A percentile compares a stretch with the other conserved stretches of the same genome.
These are phyloP conservation scores for Cenchrus fungigraminus DNA, from an alignment of 176 grass and related monocot species.

Conservation along the genomic window DNA sequence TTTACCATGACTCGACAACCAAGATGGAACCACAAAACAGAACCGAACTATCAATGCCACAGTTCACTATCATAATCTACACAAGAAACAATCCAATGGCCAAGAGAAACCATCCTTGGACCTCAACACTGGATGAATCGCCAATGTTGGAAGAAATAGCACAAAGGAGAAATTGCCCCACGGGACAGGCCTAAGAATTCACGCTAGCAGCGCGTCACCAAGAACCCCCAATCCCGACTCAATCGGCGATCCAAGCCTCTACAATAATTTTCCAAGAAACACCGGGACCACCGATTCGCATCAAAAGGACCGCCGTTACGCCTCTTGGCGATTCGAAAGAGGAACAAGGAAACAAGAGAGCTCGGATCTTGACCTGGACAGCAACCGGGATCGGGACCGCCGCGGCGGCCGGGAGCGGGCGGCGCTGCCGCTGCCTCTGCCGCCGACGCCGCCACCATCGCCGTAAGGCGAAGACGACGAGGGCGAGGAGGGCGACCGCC, in stretches of 20 bases:
- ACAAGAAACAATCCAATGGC: constrained; percentile 3
- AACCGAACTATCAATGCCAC: neutral
- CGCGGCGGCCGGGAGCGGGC: neutral
- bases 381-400: neutral
- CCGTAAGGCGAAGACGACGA: constrained; percentile 49
- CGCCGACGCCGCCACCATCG: constrained; percentile 34
- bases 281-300: constrained; percentile 20
- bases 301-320: neutral
- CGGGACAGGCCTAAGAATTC: neutral
- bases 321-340: neutral
- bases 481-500: constrained; percentile 35
- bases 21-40: neutral
- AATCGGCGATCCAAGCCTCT: neutral
- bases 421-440: neutral
- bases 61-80: neutral
- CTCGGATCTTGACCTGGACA: constrained; percentile 44
- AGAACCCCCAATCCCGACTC: constrained; percentile 29
- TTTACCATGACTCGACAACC: neutral
- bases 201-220: neutral
- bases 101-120: neutral
- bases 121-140: neutral
- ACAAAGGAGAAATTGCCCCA: constrained; percentile 4
- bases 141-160: neutral
- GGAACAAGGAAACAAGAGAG: neutral
- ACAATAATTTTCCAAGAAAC: neutral